Base-by-base conservation (phyloP, 1,284 basidiomycete genomes). In the Leccinum solheimii region DNA sequence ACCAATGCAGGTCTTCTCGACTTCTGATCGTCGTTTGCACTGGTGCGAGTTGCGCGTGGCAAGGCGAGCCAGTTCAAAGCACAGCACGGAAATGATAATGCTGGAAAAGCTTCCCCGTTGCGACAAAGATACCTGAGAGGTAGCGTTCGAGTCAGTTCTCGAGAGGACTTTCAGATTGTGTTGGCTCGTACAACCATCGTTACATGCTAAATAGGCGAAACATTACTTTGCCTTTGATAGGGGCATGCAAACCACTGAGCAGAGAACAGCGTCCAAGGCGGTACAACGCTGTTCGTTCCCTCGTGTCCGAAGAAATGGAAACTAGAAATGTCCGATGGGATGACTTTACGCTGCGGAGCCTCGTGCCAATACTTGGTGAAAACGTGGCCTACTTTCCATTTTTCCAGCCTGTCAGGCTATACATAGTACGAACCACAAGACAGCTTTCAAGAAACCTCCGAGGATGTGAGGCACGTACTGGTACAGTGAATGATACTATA, bases 21-120 rank as follows among this genome's bases (percentile, higher is more conserved):
- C 49, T 71, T 71, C 68, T 55, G 49, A 51, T 56, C 62, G 62
- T 66, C 64, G 69, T 67, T 57, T 30, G 38, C 43, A 27, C 43
- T 48, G 43, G 51, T 30, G 54, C 45, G 23, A 19, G 21, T 55
- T 56, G 34, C 56, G 38, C 54, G 51, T 43, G 49, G 27, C 49
- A 50, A 26, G 50, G 26, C 16, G 5, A 13, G 48, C 26, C 38
- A n/a, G 34, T 32, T 54, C 38, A 40, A 9, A 54, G 65, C 58
- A 54, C 45, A 48, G 54, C 60, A 40, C 55, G 27, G 26, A 2
- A 60, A 50, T 27, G 27, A 45, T 56, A 60, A 50, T 27, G 27
- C 49, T 56, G 56, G 34, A 51, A 40, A 19, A 55, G 48, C 6
- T 21, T 26, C 32, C 40, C 5, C 5, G 6, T 34, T 49, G 30